A percentile compares a stretch with the other conserved stretches of the same genome.
Evolutionary conservation across 2,329 filamentous ascomycete genomes (phyloP).

Genomic region (Macroventuria anomochaeta): DNA sequence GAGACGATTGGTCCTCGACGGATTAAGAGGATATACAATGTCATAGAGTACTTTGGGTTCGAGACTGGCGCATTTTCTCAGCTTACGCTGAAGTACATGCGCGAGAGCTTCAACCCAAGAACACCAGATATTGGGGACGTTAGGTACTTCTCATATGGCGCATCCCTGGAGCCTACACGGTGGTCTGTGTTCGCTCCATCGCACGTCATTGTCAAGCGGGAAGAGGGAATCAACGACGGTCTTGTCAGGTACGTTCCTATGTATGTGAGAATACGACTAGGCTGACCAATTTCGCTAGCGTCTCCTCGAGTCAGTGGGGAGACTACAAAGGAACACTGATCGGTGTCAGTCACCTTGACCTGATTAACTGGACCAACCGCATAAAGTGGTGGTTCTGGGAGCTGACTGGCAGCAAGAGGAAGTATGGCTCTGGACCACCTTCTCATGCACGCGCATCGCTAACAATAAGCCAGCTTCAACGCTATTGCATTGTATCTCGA

Average conservation of each 20-base stretch:
- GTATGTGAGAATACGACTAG: background rate
- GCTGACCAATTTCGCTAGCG: conserved; percentile 43
- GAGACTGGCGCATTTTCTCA: conserved; percentile 68
- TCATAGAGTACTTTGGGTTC: conserved; percentile 61
- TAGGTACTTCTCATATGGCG: conserved; percentile 69
- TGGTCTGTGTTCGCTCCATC: conserved; percentile 65
- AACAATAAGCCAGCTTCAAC: conserved; percentile 62
- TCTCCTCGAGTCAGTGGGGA: conserved; percentile 66
- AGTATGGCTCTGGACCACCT: conserved; percentile 43
- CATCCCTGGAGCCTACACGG: conserved; percentile 60
- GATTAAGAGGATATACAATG: conserved; percentile 62
- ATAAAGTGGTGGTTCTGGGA: conserved; percentile 65
- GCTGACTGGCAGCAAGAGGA: conserved; percentile 62
- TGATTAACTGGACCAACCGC: conserved; percentile 72
- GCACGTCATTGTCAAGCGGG: conserved; percentile 60
- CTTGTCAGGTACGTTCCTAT: conserved; percentile 58
- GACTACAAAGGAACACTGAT: conserved; percentile 68
- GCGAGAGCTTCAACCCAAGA: conserved; percentile 63
- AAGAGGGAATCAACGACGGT: conserved; percentile 68
- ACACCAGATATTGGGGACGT: conserved; percentile 63
- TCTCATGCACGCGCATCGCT: background rate
- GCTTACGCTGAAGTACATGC: conserved; percentile 65
- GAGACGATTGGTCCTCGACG: conserved; percentile 63
- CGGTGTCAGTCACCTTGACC: conserved; percentile 68
- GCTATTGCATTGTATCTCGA: conserved; percentile 69